Evolutionary conservation across 2,329 filamentous ascomycete species (phyloP).

Genomic region (Cylindrodendrum hubeiense): DNA sequence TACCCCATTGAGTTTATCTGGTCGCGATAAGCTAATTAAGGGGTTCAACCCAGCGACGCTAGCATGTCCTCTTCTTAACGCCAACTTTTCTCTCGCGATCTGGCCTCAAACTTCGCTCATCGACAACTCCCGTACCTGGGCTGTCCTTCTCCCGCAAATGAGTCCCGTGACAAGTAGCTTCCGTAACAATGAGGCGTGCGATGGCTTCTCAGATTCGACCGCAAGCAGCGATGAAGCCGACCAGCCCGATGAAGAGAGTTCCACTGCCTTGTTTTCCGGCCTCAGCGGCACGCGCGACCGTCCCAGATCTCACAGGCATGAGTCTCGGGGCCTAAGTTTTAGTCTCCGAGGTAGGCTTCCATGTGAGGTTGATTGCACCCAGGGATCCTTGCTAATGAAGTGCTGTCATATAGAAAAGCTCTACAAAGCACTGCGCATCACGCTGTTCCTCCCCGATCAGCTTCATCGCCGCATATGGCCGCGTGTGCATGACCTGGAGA

Average conservation of each 20-base stretch:
- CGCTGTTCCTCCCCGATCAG: conserved; percentile 37
- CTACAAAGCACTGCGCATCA: conserved; percentile 36
- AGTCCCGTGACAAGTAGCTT: conserved; percentile 29
- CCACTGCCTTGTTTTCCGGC: conserved; percentile 16
- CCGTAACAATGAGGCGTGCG: conserved; percentile 23
- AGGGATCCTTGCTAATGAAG: conserved; percentile 1
- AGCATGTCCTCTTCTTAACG: conserved; percentile 12
- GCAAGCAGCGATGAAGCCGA: conserved; percentile 28
- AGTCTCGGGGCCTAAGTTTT: conserved; percentile 13
- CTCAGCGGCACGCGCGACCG: conserved; percentile 1
- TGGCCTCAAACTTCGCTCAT: conserved; percentile 17
- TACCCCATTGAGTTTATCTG: conserved; percentile 22
- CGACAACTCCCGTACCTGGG: conserved; percentile 19
- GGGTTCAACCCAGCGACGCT: conserved; percentile 11
- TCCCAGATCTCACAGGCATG: conserved; percentile 20
- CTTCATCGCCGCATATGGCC: conserved; percentile 38
- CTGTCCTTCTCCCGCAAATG: conserved; percentile 23
- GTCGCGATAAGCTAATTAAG: conserved; percentile 29
- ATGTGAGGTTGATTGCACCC: not conserved
- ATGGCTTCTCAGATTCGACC: conserved; percentile 25
- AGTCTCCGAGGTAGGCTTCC: conserved; percentile 21
- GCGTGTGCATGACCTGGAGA: conserved; percentile 39
- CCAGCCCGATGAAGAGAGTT: conserved; percentile 23
- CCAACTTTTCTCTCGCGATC: conserved; percentile 22
- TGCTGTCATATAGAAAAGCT: conserved; percentile 14